Evolutionary conservation across 2,329 filamentous ascomycete species (phyloP).

Genomic region (Ophiocordyceps robertsii): DNA sequence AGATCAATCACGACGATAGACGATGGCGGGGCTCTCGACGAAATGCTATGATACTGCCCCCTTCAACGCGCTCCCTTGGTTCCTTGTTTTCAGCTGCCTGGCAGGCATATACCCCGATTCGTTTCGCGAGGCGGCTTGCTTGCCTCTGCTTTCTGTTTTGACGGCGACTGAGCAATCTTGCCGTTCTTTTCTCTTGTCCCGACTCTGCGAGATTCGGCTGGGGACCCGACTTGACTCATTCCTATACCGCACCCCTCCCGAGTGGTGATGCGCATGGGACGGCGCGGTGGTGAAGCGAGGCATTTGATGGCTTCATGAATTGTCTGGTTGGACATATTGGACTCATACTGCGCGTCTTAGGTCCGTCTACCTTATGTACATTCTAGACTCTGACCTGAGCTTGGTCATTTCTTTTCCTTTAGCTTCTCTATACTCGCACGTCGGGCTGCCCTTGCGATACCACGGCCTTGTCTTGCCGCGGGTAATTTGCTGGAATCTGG

Average conservation of each 20-base stretch:
- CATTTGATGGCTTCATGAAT: slow-evolving; percentile 14
- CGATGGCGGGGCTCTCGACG: background rate
- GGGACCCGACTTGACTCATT: too few species aligned
- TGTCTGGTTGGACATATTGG: slow-evolving; percentile 17
- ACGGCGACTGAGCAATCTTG: background rate
- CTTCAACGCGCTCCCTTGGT: background rate
- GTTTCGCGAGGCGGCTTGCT: background rate
- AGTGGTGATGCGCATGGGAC: background rate
- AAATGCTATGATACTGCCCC: background rate
- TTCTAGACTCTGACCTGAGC: slow-evolving; percentile 14
- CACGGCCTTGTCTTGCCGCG: slow-evolving; percentile 17
- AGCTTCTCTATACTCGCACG: slow-evolving; percentile 1
- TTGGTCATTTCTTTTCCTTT: slow-evolving; percentile 11
- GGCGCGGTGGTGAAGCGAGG: slow-evolving; percentile 4
- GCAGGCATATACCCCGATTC: background rate
- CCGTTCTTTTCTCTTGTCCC: background rate
- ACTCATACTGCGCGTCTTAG: slow-evolving; percentile 14
- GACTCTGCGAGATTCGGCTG: background rate
- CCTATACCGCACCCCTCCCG: background rate
- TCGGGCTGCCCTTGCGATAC: slow-evolving; percentile 13
- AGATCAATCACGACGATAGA: slow-evolving; percentile 20
- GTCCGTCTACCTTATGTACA: slow-evolving; percentile 16
- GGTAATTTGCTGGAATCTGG: slow-evolving; percentile 14
- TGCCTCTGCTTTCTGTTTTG: background rate
- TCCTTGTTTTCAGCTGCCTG: background rate